phyloP scores from a whole-genome alignment of 495 filamentous ascomycete genomes.

The Podospora conica region DNA sequence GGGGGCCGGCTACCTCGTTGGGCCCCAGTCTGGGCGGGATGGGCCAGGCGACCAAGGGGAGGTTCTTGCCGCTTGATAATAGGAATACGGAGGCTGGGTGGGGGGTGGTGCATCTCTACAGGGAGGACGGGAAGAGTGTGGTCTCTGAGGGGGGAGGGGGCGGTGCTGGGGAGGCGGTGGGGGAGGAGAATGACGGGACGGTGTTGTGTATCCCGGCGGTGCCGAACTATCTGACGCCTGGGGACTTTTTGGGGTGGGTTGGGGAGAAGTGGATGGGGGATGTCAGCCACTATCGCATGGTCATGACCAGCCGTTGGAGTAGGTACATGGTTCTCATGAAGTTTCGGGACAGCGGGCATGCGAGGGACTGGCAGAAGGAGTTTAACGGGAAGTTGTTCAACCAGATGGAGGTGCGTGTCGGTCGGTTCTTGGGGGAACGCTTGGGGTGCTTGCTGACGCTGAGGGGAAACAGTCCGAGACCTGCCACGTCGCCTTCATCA shows the following conservation, averaged over 20 bases:
- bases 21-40: constrained; percentile 40
- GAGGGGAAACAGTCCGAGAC: constrained; percentile 66
- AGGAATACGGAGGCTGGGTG: constrained; percentile 79
- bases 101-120: constrained; percentile 91
- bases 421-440: not conserved
- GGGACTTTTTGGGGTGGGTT: constrained; percentile 87
- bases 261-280: constrained; percentile 82
- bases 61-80: constrained; percentile 66
- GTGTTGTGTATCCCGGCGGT: constrained; percentile 92
- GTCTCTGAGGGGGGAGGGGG: constrained; percentile 1
- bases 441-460: not conserved
- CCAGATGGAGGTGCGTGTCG: constrained; percentile 71
- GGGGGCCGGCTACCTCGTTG: constrained; percentile 36
- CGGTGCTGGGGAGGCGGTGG: constrained; percentile 6
- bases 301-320: constrained; percentile 80
- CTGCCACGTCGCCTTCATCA: constrained; percentile 93
- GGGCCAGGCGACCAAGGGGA: constrained; percentile 58
- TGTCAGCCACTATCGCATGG: constrained; percentile 93
- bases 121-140: constrained; percentile 62
- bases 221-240: constrained; percentile 83
- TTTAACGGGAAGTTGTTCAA: constrained; percentile 97
- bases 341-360: constrained; percentile 68
- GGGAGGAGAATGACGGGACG: constrained; percentile 42
- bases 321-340: constrained; percentile 98
- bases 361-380: constrained; percentile 71